Percentiles rank a stretch among this genome's conserved stretches.
Evolutionary conservation across 2,329 filamentous ascomycete genomes (phyloP).

Genomic region (Alternaria brassicae): DNA sequence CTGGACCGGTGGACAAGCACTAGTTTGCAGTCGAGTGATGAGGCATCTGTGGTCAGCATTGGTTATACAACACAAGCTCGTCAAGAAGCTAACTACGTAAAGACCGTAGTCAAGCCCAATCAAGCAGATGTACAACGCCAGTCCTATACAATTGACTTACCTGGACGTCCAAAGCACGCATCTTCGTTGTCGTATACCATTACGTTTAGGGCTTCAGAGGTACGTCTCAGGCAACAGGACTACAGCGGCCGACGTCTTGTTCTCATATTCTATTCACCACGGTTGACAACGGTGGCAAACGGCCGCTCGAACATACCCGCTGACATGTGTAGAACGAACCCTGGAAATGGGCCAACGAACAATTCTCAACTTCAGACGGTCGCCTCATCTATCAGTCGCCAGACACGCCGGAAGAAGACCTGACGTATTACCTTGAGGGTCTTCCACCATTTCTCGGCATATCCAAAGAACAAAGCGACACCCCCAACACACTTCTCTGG

Average conservation of each 20-base stretch:
- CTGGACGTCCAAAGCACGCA: constrained; percentile 53
- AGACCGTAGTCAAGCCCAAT: constrained; percentile 32
- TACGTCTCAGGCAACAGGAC: neutral
- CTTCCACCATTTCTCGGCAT: constrained; percentile 65
- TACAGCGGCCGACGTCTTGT: neutral
- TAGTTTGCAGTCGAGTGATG: constrained; percentile 57
- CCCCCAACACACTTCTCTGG: constrained; percentile 74
- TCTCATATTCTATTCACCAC: neutral
- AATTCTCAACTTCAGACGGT: constrained; percentile 69
- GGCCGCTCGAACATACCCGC: neutral
- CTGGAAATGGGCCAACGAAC: constrained; percentile 76
- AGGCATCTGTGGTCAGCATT: constrained; percentile 34
- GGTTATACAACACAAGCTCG: neutral
- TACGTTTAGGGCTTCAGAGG: constrained; percentile 65
- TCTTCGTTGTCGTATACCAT: constrained; percentile 70
- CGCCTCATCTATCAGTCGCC: constrained; percentile 61
- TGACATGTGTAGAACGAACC: constrained; percentile 48
- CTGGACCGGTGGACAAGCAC: constrained; percentile 67
- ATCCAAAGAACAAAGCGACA: constrained; percentile 66
- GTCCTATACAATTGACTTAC: constrained; percentile 64
- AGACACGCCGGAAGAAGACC: constrained; percentile 47
- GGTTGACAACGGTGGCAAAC: neutral
- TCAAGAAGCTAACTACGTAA: constrained; percentile 18
- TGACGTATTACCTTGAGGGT: constrained; percentile 64
- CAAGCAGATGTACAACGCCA: constrained; percentile 42